A percentile compares a stretch with the other conserved stretches of the same genome.
phyloP scores from a whole-genome alignment of 345 rosid species.

The Dipteronia dyeriana region DNA sequence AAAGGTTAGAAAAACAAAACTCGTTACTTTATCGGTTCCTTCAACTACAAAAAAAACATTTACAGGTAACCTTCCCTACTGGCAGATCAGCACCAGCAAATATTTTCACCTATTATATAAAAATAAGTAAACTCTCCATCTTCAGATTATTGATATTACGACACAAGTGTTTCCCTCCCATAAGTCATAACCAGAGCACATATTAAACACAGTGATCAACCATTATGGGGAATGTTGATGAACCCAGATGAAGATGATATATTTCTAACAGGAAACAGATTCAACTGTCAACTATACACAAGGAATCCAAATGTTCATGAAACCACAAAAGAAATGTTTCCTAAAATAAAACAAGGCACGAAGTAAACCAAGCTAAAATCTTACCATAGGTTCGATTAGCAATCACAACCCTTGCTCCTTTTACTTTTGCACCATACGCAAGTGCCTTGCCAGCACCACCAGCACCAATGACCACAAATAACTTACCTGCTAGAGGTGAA shows the following conservation, averaged over 20 bases:
- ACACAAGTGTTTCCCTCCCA: neutral
- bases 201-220: neutral
- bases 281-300: neutral
- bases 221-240: neutral
- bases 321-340: neutral
- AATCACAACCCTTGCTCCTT: constrained; percentile 82
- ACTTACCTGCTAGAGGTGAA: constrained; percentile 75
- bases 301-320: neutral
- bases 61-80: neutral
- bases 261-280: neutral
- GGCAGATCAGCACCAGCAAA: neutral
- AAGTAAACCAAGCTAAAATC: constrained; percentile 12
- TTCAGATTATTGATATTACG: neutral
- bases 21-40: neutral
- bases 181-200: neutral
- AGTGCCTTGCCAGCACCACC: constrained; percentile 98
- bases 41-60: neutral
- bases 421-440: constrained; percentile 91
- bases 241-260: neutral
- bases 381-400: constrained; percentile 89
- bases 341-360: neutral
- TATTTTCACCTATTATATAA: neutral
- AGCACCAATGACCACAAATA: constrained; percentile 90
- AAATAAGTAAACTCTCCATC: neutral
- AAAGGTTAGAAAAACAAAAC: neutral